Percentiles rank a stretch among this genome's conserved stretches.
phyloP scores from a whole-genome alignment of 148 eudicot species.

The Linanthus parryae region DNA sequence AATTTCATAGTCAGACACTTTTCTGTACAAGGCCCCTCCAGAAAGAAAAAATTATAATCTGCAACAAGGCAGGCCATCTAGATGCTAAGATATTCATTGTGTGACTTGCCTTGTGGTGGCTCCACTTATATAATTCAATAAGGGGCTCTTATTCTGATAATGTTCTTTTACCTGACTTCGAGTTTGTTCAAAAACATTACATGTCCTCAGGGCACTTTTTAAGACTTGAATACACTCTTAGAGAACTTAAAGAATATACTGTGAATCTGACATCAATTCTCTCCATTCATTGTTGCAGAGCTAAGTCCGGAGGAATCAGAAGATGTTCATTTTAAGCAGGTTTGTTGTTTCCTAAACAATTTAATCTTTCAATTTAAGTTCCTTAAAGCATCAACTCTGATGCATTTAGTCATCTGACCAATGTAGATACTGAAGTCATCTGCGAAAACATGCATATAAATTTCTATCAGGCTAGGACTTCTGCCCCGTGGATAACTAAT shows the following conservation, averaged over 20 bases:
- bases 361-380: conserved; percentile 4
- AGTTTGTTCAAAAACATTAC: too few relatives aligned
- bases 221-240: not conserved
- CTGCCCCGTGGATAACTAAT: not conserved
- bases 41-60: too few relatives aligned
- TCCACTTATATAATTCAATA: too few relatives aligned
- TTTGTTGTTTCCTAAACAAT: conserved; percentile 19
- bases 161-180: too few relatives aligned
- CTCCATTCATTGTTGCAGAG: conserved; percentile 42
- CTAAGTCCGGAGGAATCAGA: conserved; percentile 75
- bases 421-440: not conserved
- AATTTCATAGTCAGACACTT: too few relatives aligned
- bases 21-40: too few relatives aligned
- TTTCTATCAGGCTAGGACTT: not conserved
- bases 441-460: not conserved
- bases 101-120: too few relatives aligned
- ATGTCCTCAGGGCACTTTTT: too few relatives aligned
- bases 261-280: conserved; percentile 2
- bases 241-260: conserved; percentile 5
- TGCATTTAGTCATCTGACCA: not conserved
- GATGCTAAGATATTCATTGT: too few relatives aligned
- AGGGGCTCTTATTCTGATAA: too few relatives aligned
- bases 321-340: conserved; percentile 95
- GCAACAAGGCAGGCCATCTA: too few relatives aligned
- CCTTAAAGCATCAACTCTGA: not conserved